Base-by-base conservation (phyloP, 768 basidiomycete species). In the Termitomyces eurrhizus region DNA sequence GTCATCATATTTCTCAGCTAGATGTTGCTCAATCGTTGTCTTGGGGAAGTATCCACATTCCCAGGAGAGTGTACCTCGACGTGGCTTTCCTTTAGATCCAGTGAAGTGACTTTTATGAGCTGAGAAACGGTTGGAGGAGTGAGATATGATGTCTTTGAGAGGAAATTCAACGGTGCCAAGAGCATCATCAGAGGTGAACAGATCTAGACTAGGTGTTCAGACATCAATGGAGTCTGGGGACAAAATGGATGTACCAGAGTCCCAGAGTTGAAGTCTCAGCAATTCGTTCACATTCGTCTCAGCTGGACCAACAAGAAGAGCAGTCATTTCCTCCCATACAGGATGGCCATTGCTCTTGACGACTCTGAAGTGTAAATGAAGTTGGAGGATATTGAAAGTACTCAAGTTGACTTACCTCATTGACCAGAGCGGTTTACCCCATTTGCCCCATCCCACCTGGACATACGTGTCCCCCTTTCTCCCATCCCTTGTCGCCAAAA, bases 221-320 rank as follows among this genome's bases (percentile, higher is more conserved):
- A 37, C n/a, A 33, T 52, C 7, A 33, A 24, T 37, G 42, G 39
- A 21, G 13, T 51, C 18, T n/a, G 33, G 39, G n/a, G 4, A 21
- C 52, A n/a, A 54, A 12, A 48, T 45, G 16, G 45, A 59, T 73
- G 33, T 46, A 77, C 89, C 88, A 9, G 84, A 86, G 67, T 92
- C 90, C 88, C 88, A 90, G 2, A 90, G 72, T 76, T 89, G 88
- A 24, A 86, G 70, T 24, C 78, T 78, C 21, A 90, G 71, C 56
- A 76, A 76, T 71, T 93, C 91, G 59, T 86, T 80, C 0, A 85
- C 80, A 65, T 89, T 83, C 52, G 90, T 72, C 60, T 89, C 88
- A 49, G 87, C 80, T 44, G 81, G 78, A 7, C 84, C 83, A 11
- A 92, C 78, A 1, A 90, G 71, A 0, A 92, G 65, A 4, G 83